Evolutionary conservation across 2,329 filamentous ascomycete genomes (phyloP).

Genomic region (Fusarium sp.): DNA sequence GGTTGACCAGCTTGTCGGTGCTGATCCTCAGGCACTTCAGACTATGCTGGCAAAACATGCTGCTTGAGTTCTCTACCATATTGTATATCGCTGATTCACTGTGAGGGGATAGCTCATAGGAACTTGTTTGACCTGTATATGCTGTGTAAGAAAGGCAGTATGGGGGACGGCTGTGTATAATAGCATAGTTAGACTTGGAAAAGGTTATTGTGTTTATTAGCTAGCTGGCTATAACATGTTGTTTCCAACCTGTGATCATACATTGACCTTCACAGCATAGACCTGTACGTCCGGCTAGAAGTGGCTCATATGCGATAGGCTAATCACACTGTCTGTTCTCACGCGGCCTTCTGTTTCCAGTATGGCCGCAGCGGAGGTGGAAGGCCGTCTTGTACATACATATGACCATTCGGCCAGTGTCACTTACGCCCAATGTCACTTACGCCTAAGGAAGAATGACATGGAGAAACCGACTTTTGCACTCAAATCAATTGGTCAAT

Average conservation of each 20-base stretch:
- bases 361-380: slow-evolving; percentile 13
- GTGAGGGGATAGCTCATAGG: not conserved
- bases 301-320: not conserved
- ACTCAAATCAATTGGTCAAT: slow-evolving; percentile 11
- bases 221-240: not conserved
- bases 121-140: not conserved
- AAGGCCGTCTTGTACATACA: slow-evolving; percentile 18
- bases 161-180: slow-evolving; percentile 15
- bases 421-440: slow-evolving; percentile 37
- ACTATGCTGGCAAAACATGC: slow-evolving; percentile 36
- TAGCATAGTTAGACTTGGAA: slow-evolving; percentile 17
- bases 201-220: not conserved
- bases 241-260: not conserved
- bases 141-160: not conserved
- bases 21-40: slow-evolving; percentile 69
- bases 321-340: slow-evolving; percentile 15
- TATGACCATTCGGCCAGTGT: slow-evolving; percentile 24
- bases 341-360: slow-evolving; percentile 31
- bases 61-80: not conserved
- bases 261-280: not conserved
- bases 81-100: not conserved
- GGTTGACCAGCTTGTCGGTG: slow-evolving; percentile 80
- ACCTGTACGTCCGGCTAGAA: slow-evolving; percentile 8
- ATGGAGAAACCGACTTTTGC: not conserved
- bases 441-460: slow-evolving; percentile 20